Evolutionary conservation across 2,329 filamentous ascomycete species (phyloP).

Genomic region (Fusarium pseudograminearum): DNA sequence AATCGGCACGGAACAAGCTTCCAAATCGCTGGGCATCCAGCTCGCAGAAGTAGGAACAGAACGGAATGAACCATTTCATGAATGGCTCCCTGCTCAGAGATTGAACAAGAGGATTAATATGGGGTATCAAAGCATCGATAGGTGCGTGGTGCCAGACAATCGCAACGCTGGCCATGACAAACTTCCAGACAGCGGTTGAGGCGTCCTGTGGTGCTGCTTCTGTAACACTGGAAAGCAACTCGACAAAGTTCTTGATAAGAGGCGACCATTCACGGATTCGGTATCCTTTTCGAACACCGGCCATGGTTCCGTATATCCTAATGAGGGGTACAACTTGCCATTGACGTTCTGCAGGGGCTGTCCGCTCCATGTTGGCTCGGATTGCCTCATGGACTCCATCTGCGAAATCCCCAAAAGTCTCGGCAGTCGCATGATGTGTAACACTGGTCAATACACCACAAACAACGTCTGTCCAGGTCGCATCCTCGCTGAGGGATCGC

Average conservation of each 20-base stretch:
- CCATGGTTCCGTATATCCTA: constrained; percentile 73
- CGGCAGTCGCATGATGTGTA: constrained; percentile 82
- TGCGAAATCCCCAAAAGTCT: constrained; percentile 78
- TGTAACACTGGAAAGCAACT: constrained; percentile 63
- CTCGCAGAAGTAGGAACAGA: constrained; percentile 84
- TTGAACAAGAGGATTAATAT: constrained; percentile 74
- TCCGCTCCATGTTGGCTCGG: constrained; percentile 53
- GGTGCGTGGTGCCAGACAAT: constrained; percentile 81
- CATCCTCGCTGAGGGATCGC: constrained; percentile 59
- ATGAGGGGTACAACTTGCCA: constrained; percentile 63
- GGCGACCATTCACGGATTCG: constrained; percentile 79
- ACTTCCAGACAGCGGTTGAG: constrained; percentile 65
- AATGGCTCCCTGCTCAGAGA: constrained; percentile 73
- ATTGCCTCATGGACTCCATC: constrained; percentile 69
- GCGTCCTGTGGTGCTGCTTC: constrained; percentile 55
- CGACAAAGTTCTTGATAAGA: constrained; percentile 68
- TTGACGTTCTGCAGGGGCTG: constrained; percentile 24
- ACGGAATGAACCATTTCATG: constrained; percentile 81
- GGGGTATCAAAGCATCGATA: constrained; percentile 81
- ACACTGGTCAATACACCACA: constrained; percentile 83
- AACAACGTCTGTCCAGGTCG: constrained; percentile 73
- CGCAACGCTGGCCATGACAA: constrained; percentile 68
- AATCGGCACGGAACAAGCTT: constrained; percentile 80
- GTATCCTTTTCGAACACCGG: constrained; percentile 84
- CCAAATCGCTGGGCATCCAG: constrained; percentile 80